Conservation (phyloP, 2,329 filamentous ascomycete genomes). For the Verticillium longisporum region DNA sequence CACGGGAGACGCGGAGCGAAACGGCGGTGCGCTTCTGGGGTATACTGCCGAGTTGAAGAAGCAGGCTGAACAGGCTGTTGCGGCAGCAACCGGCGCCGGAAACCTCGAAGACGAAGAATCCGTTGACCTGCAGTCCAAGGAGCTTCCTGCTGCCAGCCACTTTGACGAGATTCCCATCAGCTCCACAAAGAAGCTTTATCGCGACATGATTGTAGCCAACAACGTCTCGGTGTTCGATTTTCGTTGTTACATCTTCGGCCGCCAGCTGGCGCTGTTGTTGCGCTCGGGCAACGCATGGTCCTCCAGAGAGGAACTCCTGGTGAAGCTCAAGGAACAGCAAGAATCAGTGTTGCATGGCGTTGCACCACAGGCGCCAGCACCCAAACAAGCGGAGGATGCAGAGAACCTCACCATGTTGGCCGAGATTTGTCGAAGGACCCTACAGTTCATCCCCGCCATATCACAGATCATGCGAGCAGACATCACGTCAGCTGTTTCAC, state of each 20-base stretch:
- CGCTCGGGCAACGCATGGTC: slow-evolving; percentile 71
- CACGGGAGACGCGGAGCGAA: slow-evolving; percentile 52
- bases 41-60: slow-evolving; percentile 69
- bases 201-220: slow-evolving; percentile 86
- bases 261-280: slow-evolving; percentile 76
- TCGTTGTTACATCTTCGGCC: slow-evolving; percentile 83
- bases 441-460: slow-evolving; percentile 77
- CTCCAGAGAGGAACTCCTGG: slow-evolving; percentile 53
- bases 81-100: slow-evolving; percentile 23
- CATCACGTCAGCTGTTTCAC: slow-evolving; percentile 54
- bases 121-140: slow-evolving; percentile 43
- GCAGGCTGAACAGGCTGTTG: slow-evolving; percentile 45
- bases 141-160: slow-evolving; percentile 22
- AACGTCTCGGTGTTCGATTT: slow-evolving; percentile 97
- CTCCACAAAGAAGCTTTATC: slow-evolving; percentile 70
- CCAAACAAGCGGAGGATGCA: slow-evolving; percentile 48
- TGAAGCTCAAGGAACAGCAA: slow-evolving; percentile 56
- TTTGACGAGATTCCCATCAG: slow-evolving; percentile 55
- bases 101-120: slow-evolving; percentile 31
- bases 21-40: slow-evolving; percentile 64
- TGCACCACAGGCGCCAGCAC: slow-evolving; percentile 41
- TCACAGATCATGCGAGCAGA: slow-evolving; percentile 76
- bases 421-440: slow-evolving; percentile 75
- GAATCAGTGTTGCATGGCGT: slow-evolving; percentile 51
- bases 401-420: slow-evolving; percentile 77